Evolutionary conservation across 495 filamentous ascomycete species (phyloP).

Genomic region (Neurospora sp.): DNA sequence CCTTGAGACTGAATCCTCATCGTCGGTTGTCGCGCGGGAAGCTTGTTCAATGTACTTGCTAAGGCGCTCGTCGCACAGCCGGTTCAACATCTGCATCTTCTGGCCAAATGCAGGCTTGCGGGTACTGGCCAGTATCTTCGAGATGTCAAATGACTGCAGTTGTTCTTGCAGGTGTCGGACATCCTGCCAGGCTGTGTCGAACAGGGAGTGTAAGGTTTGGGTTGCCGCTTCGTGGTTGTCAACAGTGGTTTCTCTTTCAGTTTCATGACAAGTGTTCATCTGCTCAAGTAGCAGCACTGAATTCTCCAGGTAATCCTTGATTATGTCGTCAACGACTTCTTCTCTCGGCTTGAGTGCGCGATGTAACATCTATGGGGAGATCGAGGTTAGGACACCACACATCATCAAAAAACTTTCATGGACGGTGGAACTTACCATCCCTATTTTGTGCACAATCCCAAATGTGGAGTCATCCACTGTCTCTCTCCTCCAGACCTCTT

Average conservation of each 20-base stretch:
- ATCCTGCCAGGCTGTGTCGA: neutral
- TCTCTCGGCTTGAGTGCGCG: conserved; percentile 16
- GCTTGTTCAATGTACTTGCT: neutral
- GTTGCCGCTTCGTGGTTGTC: neutral
- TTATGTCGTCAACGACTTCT: conserved; percentile 10
- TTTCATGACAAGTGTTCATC: conserved; percentile 7
- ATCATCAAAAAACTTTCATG: neutral
- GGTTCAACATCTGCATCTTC: neutral
- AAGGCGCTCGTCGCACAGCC: neutral
- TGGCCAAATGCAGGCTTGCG: neutral
- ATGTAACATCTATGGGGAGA: conserved; percentile 2
- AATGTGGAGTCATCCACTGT: conserved; percentile 6
- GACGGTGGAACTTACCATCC: conserved; percentile 1
- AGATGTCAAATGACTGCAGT: neutral
- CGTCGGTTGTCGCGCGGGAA: neutral
- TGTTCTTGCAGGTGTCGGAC: neutral
- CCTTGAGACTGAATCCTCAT: neutral
- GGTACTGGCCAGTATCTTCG: neutral
- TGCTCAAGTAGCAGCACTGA: conserved; percentile 7
- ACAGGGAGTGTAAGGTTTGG: neutral
- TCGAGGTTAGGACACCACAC: neutral
- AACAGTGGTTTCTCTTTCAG: neutral
- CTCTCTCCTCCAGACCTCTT: conserved; percentile 7
- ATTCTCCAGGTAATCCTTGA: conserved; percentile 10
- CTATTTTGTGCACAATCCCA: conserved; percentile 7